Conservation (phyloP, 176 grass and related monocot genomes). For the Rhynchospora pubera region DNA sequence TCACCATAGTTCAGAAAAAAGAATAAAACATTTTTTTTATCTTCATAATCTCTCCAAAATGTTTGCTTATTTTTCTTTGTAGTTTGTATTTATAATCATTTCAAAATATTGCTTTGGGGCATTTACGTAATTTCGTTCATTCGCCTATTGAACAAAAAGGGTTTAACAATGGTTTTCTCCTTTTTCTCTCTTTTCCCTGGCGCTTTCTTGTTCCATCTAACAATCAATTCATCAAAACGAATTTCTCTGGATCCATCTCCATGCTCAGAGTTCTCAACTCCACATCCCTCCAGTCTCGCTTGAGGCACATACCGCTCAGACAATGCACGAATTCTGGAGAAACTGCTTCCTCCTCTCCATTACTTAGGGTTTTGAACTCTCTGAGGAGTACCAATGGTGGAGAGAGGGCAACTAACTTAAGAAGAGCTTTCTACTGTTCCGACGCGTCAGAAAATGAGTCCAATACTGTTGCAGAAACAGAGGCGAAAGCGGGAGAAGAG, state of each 20-base stretch:
- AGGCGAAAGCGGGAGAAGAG: slow-evolving; percentile 25
- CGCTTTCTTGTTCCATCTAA: neutral
- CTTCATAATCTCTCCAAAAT: too few species aligned
- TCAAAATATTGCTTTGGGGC: neutral
- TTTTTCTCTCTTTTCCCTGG: slow-evolving; percentile 31
- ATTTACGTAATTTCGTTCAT: slow-evolving; percentile 1
- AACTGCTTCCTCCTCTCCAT: slow-evolving; percentile 28
- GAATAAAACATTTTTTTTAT: too few species aligned
- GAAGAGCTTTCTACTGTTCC: slow-evolving; percentile 59
- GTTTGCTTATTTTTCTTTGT: too few species aligned
- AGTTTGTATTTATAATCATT: too few species aligned
- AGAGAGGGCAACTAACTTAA: slow-evolving; percentile 24
- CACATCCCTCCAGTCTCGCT: slow-evolving; percentile 18
- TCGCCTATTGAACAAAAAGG: slow-evolving; percentile 25
- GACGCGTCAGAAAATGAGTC: slow-evolving; percentile 28
- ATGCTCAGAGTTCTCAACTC: slow-evolving; percentile 35
- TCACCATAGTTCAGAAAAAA: too few species aligned
- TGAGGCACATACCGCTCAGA: slow-evolving; percentile 10
- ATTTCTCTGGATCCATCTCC: neutral
- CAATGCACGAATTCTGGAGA: slow-evolving; percentile 32
- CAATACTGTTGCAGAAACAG: slow-evolving; percentile 11
- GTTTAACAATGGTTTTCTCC: slow-evolving; percentile 63
- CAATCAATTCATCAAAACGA: neutral
- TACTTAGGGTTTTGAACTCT: slow-evolving; percentile 48
- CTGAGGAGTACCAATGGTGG: slow-evolving; percentile 32